Evolutionary conservation across 2,329 filamentous ascomycete genomes (phyloP), one percentile per base, ranked within the genome.

Genomic region (Ceratocystis eucalypticola): DNA sequence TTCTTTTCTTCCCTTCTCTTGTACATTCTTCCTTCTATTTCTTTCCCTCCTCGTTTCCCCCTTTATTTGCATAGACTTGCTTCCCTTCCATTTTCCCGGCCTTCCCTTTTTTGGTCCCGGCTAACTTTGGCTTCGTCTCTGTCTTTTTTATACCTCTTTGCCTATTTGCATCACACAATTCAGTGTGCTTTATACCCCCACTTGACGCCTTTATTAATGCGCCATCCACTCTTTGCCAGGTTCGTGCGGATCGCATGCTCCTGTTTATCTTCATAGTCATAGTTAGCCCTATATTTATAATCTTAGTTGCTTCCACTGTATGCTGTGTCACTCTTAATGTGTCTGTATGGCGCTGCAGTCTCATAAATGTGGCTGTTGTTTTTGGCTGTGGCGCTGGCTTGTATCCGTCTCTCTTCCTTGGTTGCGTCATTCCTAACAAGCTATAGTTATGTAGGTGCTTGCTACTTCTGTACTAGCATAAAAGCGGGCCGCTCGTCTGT

Each of bases 201-300:
- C 20, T 25, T 12, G 20, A 22, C 10, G 20, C 8, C 15, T 53
- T 25, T 15, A 53, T 53, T 17, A 53, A 28, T 10, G 48, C 7
- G 48, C 37, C 17, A 25, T 15, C 20, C 48, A 25, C 8, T 7
- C 22, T 53, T 28, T 3, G 12, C 37, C 10, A 15, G 37, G 20
- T 25, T 25, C 3, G 5, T 10, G 20, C 22, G 22, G 20, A 25
- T 5, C 5, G 6, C 17, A 28, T 53, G 10, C 50, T 44, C 37
- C 25, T 50, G 25, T 50, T 65, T 44, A 33, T 65, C 22, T 61
- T 41, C 12, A 62, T 41, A 62, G 30, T 25, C 61, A 62, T 63
- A 46, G 44, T 63, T 44, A 17, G 30, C 46, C 57, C 30, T 44
- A 45, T 62, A 62, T 62, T 62, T 10, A 62, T 44, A 44, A 61